Percentiles rank a stretch among this genome's conserved stretches.
phyloP scores from a whole-genome alignment of 257 asterid genomes.

The Rhazya stricta region DNA sequence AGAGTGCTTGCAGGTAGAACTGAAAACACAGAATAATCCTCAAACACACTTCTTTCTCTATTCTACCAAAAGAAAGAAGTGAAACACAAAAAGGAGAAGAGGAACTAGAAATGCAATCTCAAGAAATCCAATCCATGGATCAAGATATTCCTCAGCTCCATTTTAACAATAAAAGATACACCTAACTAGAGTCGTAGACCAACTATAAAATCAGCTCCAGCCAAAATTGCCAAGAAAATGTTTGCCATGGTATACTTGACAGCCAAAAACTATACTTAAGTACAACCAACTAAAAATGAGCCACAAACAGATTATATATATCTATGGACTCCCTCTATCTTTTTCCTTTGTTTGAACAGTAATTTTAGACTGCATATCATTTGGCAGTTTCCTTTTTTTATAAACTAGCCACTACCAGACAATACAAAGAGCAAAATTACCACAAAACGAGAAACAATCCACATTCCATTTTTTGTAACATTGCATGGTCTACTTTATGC shows the following conservation, averaged over 20 bases:
- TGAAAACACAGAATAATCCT: background rate
- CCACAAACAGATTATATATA: background rate
- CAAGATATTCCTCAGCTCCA: background rate
- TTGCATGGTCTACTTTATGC: constrained; percentile 6
- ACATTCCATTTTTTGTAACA: too few species aligned
- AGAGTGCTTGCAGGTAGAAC: too few species aligned
- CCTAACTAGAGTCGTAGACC: background rate
- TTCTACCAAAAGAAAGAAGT: background rate
- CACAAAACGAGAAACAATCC: background rate
- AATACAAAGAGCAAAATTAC: background rate
- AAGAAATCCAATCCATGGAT: background rate
- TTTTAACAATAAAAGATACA: background rate
- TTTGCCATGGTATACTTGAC: background rate
- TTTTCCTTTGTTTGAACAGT: background rate
- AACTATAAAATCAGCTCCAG: background rate
- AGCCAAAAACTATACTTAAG: background rate
- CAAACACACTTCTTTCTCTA: background rate
- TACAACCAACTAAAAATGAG: background rate
- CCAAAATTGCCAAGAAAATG: background rate
- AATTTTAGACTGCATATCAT: background rate
- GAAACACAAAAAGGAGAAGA: background rate
- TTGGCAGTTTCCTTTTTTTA: background rate
- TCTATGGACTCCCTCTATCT: background rate
- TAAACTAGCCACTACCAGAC: background rate
- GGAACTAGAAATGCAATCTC: background rate